Percentiles rank a stretch among this genome's conserved stretches.
Evolutionary conservation across 768 basidiomycete genomes (phyloP).

Genomic region (Candolleomyces eurysporus): DNA sequence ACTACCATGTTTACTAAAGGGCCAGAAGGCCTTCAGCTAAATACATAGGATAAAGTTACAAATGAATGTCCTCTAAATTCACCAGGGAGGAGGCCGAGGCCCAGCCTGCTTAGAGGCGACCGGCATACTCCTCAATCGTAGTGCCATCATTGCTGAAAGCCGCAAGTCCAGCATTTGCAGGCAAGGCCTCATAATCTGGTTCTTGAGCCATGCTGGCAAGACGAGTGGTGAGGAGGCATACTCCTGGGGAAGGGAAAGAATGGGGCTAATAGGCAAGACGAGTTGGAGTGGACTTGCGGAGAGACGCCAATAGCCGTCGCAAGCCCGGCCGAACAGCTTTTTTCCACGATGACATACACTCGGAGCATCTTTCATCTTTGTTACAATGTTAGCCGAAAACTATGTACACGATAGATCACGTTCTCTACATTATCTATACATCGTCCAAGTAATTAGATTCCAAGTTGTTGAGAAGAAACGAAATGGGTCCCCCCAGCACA

Average conservation of each 20-base stretch:
- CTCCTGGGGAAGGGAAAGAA: constrained; percentile 21
- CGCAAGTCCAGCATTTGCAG: constrained; percentile 76
- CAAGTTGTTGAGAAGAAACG: constrained; percentile 5
- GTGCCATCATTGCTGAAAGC: constrained; percentile 28
- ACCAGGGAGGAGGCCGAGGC: too few species aligned
- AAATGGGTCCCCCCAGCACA: constrained; percentile 11
- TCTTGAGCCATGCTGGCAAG: constrained; percentile 19
- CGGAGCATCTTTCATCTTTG: not conserved
- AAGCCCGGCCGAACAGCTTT: constrained; percentile 20
- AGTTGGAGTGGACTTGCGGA: not conserved
- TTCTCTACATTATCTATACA: constrained; percentile 51
- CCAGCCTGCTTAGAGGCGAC: too few species aligned
- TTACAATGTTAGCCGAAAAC: constrained; percentile 14
- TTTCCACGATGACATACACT: constrained; percentile 15
- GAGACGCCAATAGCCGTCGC: constrained; percentile 36
- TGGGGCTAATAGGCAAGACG: not conserved
- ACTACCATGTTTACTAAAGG: too few species aligned
- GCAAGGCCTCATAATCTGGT: constrained; percentile 24
- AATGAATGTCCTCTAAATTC: too few species aligned
- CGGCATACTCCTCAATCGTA: too few species aligned
- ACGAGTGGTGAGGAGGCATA: too few species aligned
- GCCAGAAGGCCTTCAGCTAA: too few species aligned
- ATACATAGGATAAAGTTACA: too few species aligned
- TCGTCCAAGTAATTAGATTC: not conserved
- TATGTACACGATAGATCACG: constrained; percentile 45